These are phyloP conservation scores for Suillus bovinus DNA, from an alignment of 768 basidiomycete genomes.

Conservation along the genomic window DNA sequence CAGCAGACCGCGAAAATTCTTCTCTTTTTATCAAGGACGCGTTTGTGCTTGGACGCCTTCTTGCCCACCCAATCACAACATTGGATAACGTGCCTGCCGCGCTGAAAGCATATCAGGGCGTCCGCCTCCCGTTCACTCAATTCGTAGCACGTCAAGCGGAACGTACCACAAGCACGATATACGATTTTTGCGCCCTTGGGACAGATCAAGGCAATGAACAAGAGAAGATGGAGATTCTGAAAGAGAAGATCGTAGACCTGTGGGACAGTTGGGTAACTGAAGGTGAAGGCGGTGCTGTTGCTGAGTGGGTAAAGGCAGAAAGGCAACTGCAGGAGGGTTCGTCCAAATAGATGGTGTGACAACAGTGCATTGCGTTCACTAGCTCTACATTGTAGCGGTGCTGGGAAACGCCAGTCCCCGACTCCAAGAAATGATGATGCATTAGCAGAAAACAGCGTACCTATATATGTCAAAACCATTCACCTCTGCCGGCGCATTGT, in stretches of 20 bases:
- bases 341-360: background rate
- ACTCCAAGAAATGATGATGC: no score
- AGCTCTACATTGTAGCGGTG: background rate
- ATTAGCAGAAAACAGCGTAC: no score
- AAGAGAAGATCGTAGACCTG: slow-evolving; percentile 12
- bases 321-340: background rate
- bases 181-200: slow-evolving; percentile 17
- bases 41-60: slow-evolving; percentile 24
- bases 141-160: slow-evolving; percentile 14
- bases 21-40: slow-evolving; percentile 17
- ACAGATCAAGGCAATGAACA: slow-evolving; percentile 1
- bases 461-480: no score
- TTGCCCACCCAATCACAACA: slow-evolving; percentile 21
- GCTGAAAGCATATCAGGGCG: slow-evolving; percentile 11
- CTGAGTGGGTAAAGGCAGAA: background rate
- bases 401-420: no score
- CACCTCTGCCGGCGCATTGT: no score
- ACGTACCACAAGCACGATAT: slow-evolving; percentile 12
- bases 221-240: slow-evolving; percentile 15
- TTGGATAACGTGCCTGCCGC: background rate
- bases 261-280: background rate
- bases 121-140: slow-evolving; percentile 19
- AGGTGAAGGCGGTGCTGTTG: background rate
- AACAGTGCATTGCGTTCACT: background rate
- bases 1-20: background rate